Base-by-base conservation (phyloP, 192 early-diverging fungal genomes). In the Mortierella claussenii region DNA sequence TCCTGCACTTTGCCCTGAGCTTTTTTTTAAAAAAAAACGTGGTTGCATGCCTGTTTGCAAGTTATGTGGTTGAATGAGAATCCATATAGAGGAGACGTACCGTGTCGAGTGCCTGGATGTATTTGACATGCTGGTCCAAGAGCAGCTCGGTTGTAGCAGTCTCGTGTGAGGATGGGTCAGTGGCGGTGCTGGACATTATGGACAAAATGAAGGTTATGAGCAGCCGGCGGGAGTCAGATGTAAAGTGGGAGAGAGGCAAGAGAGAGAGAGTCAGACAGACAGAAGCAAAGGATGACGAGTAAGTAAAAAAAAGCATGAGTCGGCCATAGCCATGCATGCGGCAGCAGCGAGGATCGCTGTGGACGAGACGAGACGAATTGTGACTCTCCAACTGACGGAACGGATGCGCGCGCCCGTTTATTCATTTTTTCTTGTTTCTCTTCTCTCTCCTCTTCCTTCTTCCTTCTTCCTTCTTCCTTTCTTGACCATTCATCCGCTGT, bases 31-130 rank as follows among this genome's bases (percentile, higher is more conserved):
- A 7, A 34, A 54, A 28, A 45, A 24, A 28, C 47, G 18, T 13
- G 21, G 20, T 7, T 47, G 36, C 52, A 37, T 42, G 26, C 44
- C 34, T 26, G 8, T 27, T 20, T 37, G 3, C 24, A 13, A 23
- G 45, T 20, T 20, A 17, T 46, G 15, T 13, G 6, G 21, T 46
- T 46, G 45, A 46, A 43, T 18, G 52, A 49, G 26, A 24, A 57
- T 21, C 10, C 27, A 58, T 40, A 56, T 50, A 33, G 46, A 32
- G n/a, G 26, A 50, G 36, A 59, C 31, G 23, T 80, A 76, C 82
- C 20, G 74, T 91, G 76, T 93, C 90, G 7, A 93, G 71, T 8
- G 81, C 83, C 54, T 92, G 81, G 40, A 93, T 89, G 61, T 90
- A 93, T 80, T 86, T 86, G 32, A 92, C 88, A 55, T 93, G 92